These are phyloP conservation scores for Pythium brachiatum DNA, from an alignment of 352 stramenopile species.

Conservation along the genomic window DNA sequence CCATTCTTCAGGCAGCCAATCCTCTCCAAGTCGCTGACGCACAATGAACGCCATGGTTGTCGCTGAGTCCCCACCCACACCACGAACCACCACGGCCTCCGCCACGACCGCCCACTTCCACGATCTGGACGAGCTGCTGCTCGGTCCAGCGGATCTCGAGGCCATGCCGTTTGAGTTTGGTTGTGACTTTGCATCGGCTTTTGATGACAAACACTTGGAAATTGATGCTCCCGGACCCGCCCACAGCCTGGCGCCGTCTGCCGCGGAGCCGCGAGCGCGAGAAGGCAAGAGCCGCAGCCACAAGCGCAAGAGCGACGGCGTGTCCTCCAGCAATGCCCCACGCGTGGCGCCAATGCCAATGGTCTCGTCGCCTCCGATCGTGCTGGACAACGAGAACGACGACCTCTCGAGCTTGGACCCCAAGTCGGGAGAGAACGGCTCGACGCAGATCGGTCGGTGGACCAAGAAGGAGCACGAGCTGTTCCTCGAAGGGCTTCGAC, in stretches of 20 bases:
- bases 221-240: slow-evolving; percentile 1
- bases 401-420: slow-evolving; percentile 8
- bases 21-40: slow-evolving; percentile 5
- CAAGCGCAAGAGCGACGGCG: slow-evolving; percentile 26
- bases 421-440: background rate
- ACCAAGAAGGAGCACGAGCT: slow-evolving; percentile 88
- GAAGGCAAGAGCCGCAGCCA: slow-evolving; percentile 23
- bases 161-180: slow-evolving; percentile 40
- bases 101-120: slow-evolving; percentile 11
- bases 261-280: background rate
- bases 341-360: background rate
- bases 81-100: slow-evolving; percentile 1
- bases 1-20: no score
- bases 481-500: slow-evolving; percentile 83
- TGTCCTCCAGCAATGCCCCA: background rate
- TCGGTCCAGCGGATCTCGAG: slow-evolving; percentile 31
- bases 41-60: background rate
- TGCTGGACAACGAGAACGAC: slow-evolving; percentile 7
- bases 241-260: background rate
- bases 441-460: slow-evolving; percentile 75
- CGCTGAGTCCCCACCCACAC: background rate
- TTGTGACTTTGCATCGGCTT: slow-evolving; percentile 38
- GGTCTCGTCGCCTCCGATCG: background rate
- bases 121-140: slow-evolving; percentile 38
- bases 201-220: slow-evolving; percentile 34